Evolutionary conservation across 768 basidiomycete genomes (phyloP).

Genomic region (Agrocybe chaxingu): DNA sequence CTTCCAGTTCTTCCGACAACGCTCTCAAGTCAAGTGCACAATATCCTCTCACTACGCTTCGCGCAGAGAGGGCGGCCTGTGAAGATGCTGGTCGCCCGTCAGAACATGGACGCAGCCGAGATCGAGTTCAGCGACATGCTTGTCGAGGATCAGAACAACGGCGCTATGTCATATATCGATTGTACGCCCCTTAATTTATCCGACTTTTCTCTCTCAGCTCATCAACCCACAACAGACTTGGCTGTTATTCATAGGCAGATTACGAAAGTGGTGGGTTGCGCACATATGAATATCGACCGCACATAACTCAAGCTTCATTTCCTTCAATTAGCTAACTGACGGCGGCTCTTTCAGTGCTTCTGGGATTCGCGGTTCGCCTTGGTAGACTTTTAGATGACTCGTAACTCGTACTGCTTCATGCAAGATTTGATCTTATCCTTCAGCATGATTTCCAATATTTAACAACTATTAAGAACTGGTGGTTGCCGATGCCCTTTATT

Average conservation of each 20-base stretch:
- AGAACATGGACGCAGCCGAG: slow-evolving; percentile 90
- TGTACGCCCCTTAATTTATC: slow-evolving; percentile 47
- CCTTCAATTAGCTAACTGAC: slow-evolving; percentile 29
- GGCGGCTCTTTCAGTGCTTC: slow-evolving; percentile 35
- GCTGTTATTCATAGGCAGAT: slow-evolving; percentile 51
- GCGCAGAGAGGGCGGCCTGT: slow-evolving; percentile 47
- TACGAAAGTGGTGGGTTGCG: slow-evolving; percentile 37
- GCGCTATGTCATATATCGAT: slow-evolving; percentile 87
- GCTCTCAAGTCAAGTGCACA: slow-evolving; percentile 81
- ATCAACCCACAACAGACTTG: slow-evolving; percentile 31
- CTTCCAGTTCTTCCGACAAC: slow-evolving; percentile 71
- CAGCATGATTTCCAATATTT: not conserved
- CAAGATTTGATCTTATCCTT: not conserved
- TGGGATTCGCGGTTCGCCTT: slow-evolving; percentile 38
- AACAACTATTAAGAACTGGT: not conserved
- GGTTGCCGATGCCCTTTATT: too few species aligned
- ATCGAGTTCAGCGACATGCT: slow-evolving; percentile 97
- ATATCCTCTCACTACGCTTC: slow-evolving; percentile 73
- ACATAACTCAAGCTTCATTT: not conserved
- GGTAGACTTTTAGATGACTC: slow-evolving; percentile 24
- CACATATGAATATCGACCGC: not conserved
- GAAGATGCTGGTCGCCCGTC: slow-evolving; percentile 77
- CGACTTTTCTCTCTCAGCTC: not conserved
- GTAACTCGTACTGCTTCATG: too few species aligned
- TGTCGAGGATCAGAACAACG: slow-evolving; percentile 95